Percentiles rank a stretch among this genome's conserved stretches.
These are phyloP conservation scores for Amyloporia xantha DNA, from an alignment of 768 basidiomycete genomes.

Conservation along the genomic window DNA sequence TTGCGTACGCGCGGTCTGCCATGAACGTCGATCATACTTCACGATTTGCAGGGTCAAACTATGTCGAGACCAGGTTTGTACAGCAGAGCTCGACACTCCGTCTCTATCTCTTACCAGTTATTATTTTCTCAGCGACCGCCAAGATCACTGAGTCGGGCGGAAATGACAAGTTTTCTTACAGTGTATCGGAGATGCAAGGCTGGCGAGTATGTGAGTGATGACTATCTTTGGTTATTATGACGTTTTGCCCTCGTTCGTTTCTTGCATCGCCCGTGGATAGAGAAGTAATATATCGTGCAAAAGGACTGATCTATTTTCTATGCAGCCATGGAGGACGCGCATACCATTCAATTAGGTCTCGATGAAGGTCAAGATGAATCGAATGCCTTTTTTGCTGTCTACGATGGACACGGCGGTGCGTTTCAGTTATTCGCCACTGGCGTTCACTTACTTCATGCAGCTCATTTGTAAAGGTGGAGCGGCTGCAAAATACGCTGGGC, in stretches of 20 bases:
- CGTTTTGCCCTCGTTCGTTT: no score
- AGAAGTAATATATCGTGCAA: no score
- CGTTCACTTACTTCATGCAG: constrained; percentile 3
- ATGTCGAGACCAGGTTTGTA: constrained; percentile 22
- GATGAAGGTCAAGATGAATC: constrained; percentile 40
- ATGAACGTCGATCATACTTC: not conserved
- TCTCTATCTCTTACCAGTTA: not conserved
- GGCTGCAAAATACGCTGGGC: constrained; percentile 83
- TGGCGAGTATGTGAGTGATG: constrained; percentile 89
- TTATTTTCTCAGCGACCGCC: constrained; percentile 53
- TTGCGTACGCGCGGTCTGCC: not conserved
- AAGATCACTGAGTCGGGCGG: constrained; percentile 73
- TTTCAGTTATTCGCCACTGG: not conserved
- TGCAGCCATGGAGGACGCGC: constrained; percentile 96
- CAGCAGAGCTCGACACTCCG: no score
- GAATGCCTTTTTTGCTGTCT: constrained; percentile 91
- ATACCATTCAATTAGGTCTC: constrained; percentile 67
- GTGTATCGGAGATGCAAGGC: constrained; percentile 95
- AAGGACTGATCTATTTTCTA: constrained; percentile 16
- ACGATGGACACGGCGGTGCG: constrained; percentile 96
- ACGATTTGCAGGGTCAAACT: constrained; percentile 22
- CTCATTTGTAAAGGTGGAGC: constrained; percentile 49
- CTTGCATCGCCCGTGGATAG: no score
- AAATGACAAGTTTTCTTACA: constrained; percentile 67
- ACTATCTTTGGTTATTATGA: no score